phyloP scores from a whole-genome alignment of 2,329 filamentous ascomycete genomes.

The Neospermospora avenae region DNA sequence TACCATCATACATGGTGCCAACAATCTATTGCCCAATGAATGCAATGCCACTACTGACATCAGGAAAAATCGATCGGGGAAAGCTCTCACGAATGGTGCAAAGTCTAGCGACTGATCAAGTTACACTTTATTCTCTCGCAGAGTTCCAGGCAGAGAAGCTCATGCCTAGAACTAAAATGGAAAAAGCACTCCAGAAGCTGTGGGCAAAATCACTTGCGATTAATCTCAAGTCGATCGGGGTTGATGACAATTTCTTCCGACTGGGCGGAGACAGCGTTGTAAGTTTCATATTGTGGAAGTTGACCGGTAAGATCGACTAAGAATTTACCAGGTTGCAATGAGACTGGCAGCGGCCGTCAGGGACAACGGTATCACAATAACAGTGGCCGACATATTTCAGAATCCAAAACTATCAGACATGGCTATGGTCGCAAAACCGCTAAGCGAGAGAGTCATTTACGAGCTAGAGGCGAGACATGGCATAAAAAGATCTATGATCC shows the following conservation, averaged over 20 bases:
- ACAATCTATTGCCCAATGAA: conserved; percentile 13
- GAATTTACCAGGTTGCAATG: conserved; percentile 30
- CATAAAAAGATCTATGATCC: conserved; percentile 2
- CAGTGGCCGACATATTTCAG: conserved; percentile 42
- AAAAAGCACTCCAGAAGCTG: conserved; percentile 10
- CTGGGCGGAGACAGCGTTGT: conserved; percentile 36
- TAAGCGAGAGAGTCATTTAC: neutral
- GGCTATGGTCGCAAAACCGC: conserved; percentile 35
- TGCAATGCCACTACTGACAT: conserved; percentile 4
- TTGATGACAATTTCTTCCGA: conserved; percentile 38
- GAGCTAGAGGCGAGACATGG: conserved; percentile 1
- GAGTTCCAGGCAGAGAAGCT: neutral
- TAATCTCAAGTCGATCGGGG: conserved; percentile 9
- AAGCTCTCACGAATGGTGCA: conserved; percentile 36
- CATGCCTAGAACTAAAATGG: neutral
- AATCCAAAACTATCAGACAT: conserved; percentile 43
- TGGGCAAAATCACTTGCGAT: conserved; percentile 17
- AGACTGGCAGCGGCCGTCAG: conserved; percentile 42
- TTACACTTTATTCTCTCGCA: neutral
- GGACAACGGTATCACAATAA: conserved; percentile 35
- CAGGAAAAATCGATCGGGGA: conserved; percentile 5
- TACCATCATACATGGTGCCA: conserved; percentile 21
- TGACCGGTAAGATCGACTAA: neutral
- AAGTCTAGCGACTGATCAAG: neutral
- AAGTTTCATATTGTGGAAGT: neutral